These are phyloP conservation scores for Lachnellula arida DNA, from an alignment of 2,329 filamentous ascomycete species.

Conservation along the genomic window DNA sequence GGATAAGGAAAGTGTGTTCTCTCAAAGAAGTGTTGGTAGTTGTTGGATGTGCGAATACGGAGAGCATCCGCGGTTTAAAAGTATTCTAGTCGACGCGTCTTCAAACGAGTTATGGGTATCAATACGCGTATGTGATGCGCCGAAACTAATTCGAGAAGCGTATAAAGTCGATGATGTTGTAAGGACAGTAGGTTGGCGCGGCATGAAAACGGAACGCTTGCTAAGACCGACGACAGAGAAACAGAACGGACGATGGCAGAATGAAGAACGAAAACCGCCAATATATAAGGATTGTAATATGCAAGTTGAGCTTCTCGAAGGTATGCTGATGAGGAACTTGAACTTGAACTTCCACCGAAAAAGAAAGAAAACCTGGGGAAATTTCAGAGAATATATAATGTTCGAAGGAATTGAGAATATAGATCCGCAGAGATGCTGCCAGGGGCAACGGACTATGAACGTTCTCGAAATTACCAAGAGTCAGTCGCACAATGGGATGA, in stretches of 20 bases:
- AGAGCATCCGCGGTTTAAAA: neutral
- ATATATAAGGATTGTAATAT: neutral
- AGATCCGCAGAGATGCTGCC: conserved; percentile 14
- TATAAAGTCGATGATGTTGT: neutral
- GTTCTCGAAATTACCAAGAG: conserved; percentile 25
- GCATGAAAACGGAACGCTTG: conserved; percentile 1
- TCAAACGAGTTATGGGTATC: too few species aligned
- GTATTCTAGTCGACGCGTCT: neutral
- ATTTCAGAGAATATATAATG: conserved; percentile 4
- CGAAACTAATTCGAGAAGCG: neutral
- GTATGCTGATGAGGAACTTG: neutral
- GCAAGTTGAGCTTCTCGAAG: neutral
- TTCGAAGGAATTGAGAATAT: conserved; percentile 6
- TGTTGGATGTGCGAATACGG: neutral
- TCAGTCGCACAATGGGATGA: conserved; percentile 25
- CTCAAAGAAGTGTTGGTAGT: neutral
- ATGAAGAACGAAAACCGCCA: neutral
- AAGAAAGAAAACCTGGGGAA: neutral
- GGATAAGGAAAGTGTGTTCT: neutral
- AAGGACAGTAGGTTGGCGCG: neutral
- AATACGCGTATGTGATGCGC: neutral
- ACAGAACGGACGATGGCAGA: neutral
- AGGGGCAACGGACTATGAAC: conserved; percentile 23
- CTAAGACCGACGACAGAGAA: neutral
- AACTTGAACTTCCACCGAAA: neutral